Percentiles rank a stretch among this genome's conserved stretches.
Evolutionary conservation across 2,329 filamentous ascomycete genomes (phyloP).

Genomic region (Tolypocladium amazonense): DNA sequence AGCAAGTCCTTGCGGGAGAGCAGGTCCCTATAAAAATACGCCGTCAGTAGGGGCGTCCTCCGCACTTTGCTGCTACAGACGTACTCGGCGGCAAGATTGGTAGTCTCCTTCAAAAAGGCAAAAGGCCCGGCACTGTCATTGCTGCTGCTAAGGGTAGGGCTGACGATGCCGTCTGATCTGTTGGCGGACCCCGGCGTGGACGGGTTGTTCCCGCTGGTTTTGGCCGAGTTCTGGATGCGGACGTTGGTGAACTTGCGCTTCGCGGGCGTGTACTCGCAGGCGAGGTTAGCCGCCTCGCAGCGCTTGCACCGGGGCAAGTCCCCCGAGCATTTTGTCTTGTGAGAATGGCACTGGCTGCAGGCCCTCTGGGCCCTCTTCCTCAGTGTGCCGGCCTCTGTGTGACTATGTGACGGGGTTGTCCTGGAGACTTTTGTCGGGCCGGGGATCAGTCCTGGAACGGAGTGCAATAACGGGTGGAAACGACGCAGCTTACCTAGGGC

Average conservation of each 20-base stretch:
- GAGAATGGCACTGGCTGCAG: constrained; percentile 29
- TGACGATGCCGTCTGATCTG: constrained; percentile 8
- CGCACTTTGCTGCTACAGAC: not conserved
- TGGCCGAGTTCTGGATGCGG: constrained; percentile 10
- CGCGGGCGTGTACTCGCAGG: constrained; percentile 27
- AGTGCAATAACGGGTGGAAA: not conserved
- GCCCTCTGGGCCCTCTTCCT: constrained; percentile 30
- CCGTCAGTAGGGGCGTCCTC: not conserved
- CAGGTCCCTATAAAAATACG: constrained; percentile 14
- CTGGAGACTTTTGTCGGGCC: constrained; percentile 20
- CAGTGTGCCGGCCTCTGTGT: constrained; percentile 30
- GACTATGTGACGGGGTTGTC: constrained; percentile 27
- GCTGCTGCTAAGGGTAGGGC: constrained; percentile 7
- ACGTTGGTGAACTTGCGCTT: constrained; percentile 27
- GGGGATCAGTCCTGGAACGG: not conserved
- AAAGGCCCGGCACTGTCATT: constrained; percentile 7
- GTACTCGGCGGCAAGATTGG: constrained; percentile 17
- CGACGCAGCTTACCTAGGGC: constrained; percentile 8
- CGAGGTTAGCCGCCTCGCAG: constrained; percentile 21
- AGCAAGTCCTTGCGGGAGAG: constrained; percentile 23
- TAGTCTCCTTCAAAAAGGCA: constrained; percentile 12
- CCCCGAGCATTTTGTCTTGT: constrained; percentile 33
- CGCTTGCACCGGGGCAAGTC: constrained; percentile 27
- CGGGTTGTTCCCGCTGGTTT: constrained; percentile 1
- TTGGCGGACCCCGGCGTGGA: constrained; percentile 3